Base-by-base conservation (phyloP, 1,284 basidiomycete genomes). In the Ustilago loliicola region DNA sequence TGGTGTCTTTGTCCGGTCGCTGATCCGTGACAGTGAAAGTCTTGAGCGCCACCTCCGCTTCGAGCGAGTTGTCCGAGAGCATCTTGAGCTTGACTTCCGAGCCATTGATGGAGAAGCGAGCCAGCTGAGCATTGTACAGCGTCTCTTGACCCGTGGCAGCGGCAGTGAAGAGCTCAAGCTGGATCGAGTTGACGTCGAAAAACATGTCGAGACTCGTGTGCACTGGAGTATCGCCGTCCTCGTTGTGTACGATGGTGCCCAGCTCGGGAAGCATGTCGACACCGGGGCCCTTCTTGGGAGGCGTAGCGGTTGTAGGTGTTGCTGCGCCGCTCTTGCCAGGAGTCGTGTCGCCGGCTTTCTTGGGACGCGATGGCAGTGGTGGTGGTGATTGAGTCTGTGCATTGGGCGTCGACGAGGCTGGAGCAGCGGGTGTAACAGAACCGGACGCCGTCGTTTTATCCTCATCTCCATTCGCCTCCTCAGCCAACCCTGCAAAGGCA, bases 11-110 rank as follows among this genome's bases (percentile, higher is more conserved):
- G 8, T 94, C 93, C 0, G 93, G 90, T 54, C 93, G 90, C 5
- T 93, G 98, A 85, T 96, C 97, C 83, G 90, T 92, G 88, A 98
- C 93, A 0, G 94, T 95, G 83, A 99, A 92, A 0, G 96, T 95
- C 83, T 93, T 92, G 34, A 99, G 88, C 40, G 95, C 89, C 56
- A 98, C 88, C 86, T 98, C 95, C 2, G 93, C 92, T 86, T 98
- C 95, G 76, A 91, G 90, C 10, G 94, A 91, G 25, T 92, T 92
- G 85, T 96, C 91, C 19, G 93, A 93, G 25, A 96, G 89, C 85
- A 91, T 89, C 88, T 98, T 98, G 83, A 93, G 89, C 66, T 93
- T 91, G 69, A 98, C 88, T 47, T 90, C 92, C 68, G 91, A 93
- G 71, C 92, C 91, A 71, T 92, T 93, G 65, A 99, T 88, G 2